These are phyloP conservation scores for Lecanicillium sp. DNA, from an alignment of 2,329 filamentous ascomycete species.

Conservation along the genomic window DNA sequence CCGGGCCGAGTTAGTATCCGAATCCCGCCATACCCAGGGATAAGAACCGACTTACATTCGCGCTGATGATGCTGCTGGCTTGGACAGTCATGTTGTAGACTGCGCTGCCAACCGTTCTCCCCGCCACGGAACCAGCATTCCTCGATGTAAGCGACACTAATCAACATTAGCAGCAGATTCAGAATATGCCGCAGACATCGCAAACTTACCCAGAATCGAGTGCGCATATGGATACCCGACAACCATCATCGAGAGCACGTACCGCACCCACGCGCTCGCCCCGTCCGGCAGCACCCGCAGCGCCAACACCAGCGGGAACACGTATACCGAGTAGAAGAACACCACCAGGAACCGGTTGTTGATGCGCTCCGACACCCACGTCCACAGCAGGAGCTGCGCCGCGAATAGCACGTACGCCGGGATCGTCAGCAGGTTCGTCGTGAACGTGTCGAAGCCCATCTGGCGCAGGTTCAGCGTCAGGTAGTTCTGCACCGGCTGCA, in stretches of 20 bases:
- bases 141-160: slow-evolving; percentile 21
- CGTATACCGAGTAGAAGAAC: slow-evolving; percentile 14
- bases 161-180: no score
- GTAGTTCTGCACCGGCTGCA: slow-evolving; percentile 43
- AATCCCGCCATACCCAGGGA: not conserved
- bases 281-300: slow-evolving; percentile 24
- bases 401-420: slow-evolving; percentile 42
- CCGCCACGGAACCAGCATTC: slow-evolving; percentile 57
- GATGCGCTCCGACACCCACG: slow-evolving; percentile 31
- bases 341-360: slow-evolving; percentile 25
- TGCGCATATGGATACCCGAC: slow-evolving; percentile 27
- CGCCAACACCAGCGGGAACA: slow-evolving; percentile 18
- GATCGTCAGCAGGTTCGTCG: slow-evolving; percentile 59
- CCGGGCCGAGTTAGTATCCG: not conserved
- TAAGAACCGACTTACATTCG: slow-evolving; percentile 22
- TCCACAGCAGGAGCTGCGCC: slow-evolving; percentile 29
- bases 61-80: slow-evolving; percentile 34
- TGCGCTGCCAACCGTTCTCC: slow-evolving; percentile 55
- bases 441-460: slow-evolving; percentile 55
- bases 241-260: slow-evolving; percentile 25
- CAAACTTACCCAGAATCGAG: slow-evolving; percentile 32
- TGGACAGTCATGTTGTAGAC: slow-evolving; percentile 55
- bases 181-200: no score
- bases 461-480: slow-evolving; percentile 53
- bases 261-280: slow-evolving; percentile 25